These are phyloP conservation scores for Zalerion maritima DNA, from an alignment of 495 filamentous ascomycete genomes.

Conservation along the genomic window DNA sequence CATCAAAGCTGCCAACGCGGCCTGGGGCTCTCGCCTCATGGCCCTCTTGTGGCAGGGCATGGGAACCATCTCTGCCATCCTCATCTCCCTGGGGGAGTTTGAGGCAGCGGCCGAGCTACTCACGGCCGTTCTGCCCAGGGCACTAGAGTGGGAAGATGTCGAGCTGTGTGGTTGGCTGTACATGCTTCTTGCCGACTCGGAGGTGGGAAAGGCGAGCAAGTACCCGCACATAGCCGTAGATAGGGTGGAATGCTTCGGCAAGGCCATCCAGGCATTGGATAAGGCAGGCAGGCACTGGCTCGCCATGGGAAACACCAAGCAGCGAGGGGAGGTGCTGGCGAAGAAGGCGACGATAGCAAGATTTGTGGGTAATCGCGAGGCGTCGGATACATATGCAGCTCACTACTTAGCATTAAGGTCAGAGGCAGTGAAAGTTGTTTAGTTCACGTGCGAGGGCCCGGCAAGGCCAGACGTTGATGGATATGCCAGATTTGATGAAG, in stretches of 20 bases:
- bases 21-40: constrained; percentile 56
- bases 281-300: not conserved
- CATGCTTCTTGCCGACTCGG: constrained; percentile 63
- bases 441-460: no score
- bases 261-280: constrained; percentile 9
- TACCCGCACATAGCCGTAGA: constrained; percentile 14
- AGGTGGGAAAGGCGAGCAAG: constrained; percentile 65
- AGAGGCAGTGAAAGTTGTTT: no score
- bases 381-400: constrained; percentile 63
- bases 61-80: constrained; percentile 48
- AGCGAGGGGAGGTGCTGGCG: constrained; percentile 56
- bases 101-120: constrained; percentile 51
- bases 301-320: constrained; percentile 10
- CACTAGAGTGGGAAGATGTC: constrained; percentile 59
- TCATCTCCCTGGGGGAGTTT: constrained; percentile 64
- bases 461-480: no score
- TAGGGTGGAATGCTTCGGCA: constrained; percentile 8
- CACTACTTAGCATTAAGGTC: constrained; percentile 49
- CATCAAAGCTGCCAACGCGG: constrained; percentile 63
- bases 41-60: constrained; percentile 67
- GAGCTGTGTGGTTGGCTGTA: constrained; percentile 53
- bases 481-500: no score
- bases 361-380: constrained; percentile 50
- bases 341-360: constrained; percentile 76
- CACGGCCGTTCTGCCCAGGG: constrained; percentile 64